Evolutionary conservation across 345 rosid species (phyloP).

Genomic region (Lagerstroemia speciosa): DNA sequence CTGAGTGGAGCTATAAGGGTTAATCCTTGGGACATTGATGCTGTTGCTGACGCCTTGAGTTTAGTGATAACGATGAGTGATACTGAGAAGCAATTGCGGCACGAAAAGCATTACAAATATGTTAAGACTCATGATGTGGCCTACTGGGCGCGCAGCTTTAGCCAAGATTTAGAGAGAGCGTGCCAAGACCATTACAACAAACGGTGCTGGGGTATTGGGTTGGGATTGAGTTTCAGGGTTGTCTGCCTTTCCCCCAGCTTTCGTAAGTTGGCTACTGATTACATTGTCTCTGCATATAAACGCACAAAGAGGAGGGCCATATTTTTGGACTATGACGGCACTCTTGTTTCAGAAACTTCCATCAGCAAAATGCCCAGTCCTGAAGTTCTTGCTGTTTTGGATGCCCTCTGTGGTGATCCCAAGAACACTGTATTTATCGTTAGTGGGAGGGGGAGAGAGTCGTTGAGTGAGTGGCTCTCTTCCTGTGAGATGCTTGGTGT

Average conservation of each 20-base stretch:
- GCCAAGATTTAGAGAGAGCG: slow-evolving; percentile 65
- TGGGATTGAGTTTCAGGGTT: slow-evolving; percentile 64
- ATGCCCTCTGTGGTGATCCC: slow-evolving; percentile 46
- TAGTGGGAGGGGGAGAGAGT: slow-evolving; percentile 60
- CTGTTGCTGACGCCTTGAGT: slow-evolving; percentile 64
- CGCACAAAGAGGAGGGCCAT: slow-evolving; percentile 58
- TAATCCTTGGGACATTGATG: slow-evolving; percentile 72
- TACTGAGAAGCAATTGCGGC: slow-evolving; percentile 61
- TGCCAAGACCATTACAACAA: slow-evolving; percentile 60
- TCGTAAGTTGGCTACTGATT: slow-evolving; percentile 49
- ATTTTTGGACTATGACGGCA: slow-evolving; percentile 78
- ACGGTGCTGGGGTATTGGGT: slow-evolving; percentile 77
- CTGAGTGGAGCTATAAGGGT: slow-evolving; percentile 78
- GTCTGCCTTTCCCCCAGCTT: slow-evolving; percentile 68
- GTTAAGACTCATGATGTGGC: slow-evolving; percentile 64
- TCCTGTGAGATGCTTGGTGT: slow-evolving; percentile 64
- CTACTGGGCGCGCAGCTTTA: slow-evolving; percentile 68
- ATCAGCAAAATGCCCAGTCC: slow-evolving; percentile 47
- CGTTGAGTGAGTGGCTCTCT: slow-evolving; percentile 55
- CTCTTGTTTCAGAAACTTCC: slow-evolving; percentile 53
- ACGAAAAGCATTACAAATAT: slow-evolving; percentile 68
- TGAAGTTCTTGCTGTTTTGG: slow-evolving; percentile 47
- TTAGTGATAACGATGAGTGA: slow-evolving; percentile 44
- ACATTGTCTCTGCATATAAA: slow-evolving; percentile 48
- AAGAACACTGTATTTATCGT: slow-evolving; percentile 65